phyloP scores from a whole-genome alignment of 1,284 basidiomycete genomes.

The Tylopilus orsonianus region DNA sequence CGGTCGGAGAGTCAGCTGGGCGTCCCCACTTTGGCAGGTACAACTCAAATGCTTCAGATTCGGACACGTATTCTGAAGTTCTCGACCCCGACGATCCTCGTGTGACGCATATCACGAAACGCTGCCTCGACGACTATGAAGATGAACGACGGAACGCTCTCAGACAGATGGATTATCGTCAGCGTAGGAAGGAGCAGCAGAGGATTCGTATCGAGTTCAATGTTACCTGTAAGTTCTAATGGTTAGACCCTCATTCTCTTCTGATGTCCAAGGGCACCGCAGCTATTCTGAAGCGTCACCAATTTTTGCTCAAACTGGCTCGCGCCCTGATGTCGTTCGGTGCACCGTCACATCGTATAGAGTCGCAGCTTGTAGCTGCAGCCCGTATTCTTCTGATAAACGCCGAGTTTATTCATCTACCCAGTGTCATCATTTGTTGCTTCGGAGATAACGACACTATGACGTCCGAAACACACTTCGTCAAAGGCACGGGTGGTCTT shows the following conservation, averaged over 20 bases:
- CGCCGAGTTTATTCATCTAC: constrained; percentile 79
- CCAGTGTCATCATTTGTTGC: constrained; percentile 78
- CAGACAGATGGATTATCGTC: constrained; percentile 62
- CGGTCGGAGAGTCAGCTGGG: constrained; percentile 1
- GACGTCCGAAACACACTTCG: constrained; percentile 79
- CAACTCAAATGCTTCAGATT: constrained; percentile 27
- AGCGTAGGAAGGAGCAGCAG: constrained; percentile 60
- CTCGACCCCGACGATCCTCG: constrained; percentile 57
- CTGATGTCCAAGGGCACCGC: background rate
- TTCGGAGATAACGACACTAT: constrained; percentile 80
- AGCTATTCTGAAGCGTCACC: constrained; percentile 58
- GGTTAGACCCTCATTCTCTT: background rate
- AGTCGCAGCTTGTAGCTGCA: constrained; percentile 69
- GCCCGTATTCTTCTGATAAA: constrained; percentile 82
- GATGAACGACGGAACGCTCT: constrained; percentile 58
- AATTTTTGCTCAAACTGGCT: constrained; percentile 63
- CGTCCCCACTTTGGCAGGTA: constrained; percentile 12
- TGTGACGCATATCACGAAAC: constrained; percentile 44
- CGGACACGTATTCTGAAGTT: constrained; percentile 42
- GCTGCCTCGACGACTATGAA: constrained; percentile 53
- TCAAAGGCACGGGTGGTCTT: constrained; percentile 73
- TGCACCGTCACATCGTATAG: constrained; percentile 72
- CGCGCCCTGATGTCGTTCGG: constrained; percentile 68
- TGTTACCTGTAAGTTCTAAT: constrained; percentile 52
- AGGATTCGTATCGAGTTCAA: constrained; percentile 70